These are phyloP conservation scores for Nitzschia sp. DNA, from an alignment of 108 stramenopile genomes.

Conservation along the genomic window DNA sequence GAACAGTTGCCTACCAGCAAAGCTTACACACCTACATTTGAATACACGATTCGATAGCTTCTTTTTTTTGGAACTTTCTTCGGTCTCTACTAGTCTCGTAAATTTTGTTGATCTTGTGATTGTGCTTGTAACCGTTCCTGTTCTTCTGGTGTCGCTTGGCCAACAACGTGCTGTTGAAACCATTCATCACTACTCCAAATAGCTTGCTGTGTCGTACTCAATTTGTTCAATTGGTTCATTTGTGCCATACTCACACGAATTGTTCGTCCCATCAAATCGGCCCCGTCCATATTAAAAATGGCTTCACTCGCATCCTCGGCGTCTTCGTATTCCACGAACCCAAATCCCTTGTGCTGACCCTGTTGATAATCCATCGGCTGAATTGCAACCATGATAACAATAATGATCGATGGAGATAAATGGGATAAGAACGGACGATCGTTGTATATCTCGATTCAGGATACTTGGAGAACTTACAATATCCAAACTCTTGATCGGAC, in stretches of 20 bases:
- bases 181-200: constrained; percentile 87
- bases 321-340: constrained; percentile 92
- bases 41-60: too few relatives aligned
- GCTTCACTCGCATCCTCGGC: constrained; percentile 86
- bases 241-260: constrained; percentile 87
- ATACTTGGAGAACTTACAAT: constrained; percentile 30
- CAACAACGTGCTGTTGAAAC: constrained; percentile 47
- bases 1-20: too few relatives aligned
- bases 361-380: constrained; percentile 78
- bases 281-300: constrained; percentile 95
- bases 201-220: constrained; percentile 69
- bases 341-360: constrained; percentile 87
- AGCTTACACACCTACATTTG: too few relatives aligned
- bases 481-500: constrained; percentile 68
- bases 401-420: background rate
- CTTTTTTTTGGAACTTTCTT: too few relatives aligned
- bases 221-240: constrained; percentile 60
- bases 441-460: too few relatives aligned
- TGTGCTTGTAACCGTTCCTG: constrained; percentile 11
- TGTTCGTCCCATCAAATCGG: constrained; percentile 86
- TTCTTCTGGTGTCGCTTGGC: constrained; percentile 15
- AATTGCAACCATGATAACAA: background rate
- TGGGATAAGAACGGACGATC: background rate
- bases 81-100: background rate
- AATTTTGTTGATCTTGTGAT: constrained; percentile 13